Conservation (phyloP, 83 land plant species). For the Picea mariana region DNA sequence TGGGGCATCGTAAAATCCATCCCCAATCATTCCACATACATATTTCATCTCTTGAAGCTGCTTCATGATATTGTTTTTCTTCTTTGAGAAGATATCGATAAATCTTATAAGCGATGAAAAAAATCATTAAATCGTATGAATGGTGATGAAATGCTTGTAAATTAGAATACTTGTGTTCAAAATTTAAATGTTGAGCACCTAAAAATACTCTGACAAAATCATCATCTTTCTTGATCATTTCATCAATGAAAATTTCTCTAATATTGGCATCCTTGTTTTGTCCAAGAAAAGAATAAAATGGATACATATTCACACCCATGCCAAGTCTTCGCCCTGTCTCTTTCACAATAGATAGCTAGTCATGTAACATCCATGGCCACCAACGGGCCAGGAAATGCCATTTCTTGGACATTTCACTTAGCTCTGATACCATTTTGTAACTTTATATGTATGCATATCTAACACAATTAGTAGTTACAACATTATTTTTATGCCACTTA, state of each 20-base stretch:
- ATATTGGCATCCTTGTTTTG: conserved; percentile 34
- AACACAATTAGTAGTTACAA: too few relatives aligned
- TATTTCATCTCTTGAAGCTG: conserved; percentile 57
- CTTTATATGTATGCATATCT: too few relatives aligned
- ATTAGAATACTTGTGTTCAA: not conserved
- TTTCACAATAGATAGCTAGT: conserved; percentile 70
- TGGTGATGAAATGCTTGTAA: too few relatives aligned
- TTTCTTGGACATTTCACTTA: too few relatives aligned
- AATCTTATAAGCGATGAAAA: not conserved
- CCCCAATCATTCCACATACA: conserved; percentile 72
- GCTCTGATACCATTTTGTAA: too few relatives aligned
- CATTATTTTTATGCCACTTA: too few relatives aligned
- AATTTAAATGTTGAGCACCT: conserved; percentile 24
- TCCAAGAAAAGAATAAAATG: conserved; percentile 61
- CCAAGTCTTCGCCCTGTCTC: conserved; percentile 71
- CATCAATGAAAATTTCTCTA: conserved; percentile 49
- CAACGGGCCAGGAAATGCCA: too few relatives aligned
- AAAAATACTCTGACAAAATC: conserved; percentile 75
- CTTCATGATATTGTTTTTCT: conserved; percentile 63
- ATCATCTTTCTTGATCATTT: conserved; percentile 64
- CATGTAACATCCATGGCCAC: conserved; percentile 13
- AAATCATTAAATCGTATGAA: not conserved
- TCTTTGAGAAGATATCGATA: conserved; percentile 31
- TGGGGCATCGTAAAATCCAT: conserved; percentile 76
- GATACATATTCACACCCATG: conserved; percentile 76